Conservation (phyloP, 495 filamentous ascomycete genomes). For the Neurospora sp. region DNA sequence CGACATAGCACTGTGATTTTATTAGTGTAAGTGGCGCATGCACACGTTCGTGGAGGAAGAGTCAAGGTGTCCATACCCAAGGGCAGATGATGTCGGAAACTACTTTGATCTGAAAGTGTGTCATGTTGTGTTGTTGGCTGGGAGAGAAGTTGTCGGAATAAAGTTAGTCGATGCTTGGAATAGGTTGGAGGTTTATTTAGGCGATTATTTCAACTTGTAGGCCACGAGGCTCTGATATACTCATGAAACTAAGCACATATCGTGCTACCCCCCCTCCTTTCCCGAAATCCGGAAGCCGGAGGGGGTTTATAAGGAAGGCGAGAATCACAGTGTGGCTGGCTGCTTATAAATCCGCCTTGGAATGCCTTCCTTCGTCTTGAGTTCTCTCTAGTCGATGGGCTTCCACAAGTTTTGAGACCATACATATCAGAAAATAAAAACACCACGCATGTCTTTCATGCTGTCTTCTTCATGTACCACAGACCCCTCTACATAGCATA, state of each 20-base stretch:
- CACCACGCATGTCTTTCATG: background rate
- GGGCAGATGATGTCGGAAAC: constrained; percentile 74
- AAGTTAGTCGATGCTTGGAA: background rate
- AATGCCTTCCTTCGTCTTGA: background rate
- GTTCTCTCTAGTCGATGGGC: background rate
- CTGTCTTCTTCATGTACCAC: background rate
- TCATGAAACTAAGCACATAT: background rate
- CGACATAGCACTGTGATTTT: constrained; percentile 60
- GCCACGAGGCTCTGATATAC: background rate
- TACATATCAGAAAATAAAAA: background rate
- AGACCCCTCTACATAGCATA: background rate
- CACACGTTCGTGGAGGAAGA: background rate
- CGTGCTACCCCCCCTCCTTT: background rate
- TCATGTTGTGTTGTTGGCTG: constrained; percentile 41
- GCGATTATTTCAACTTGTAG: background rate
- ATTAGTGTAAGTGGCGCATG: background rate
- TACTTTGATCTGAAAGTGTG: constrained; percentile 65
- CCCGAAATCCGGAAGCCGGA: background rate
- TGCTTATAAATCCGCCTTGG: background rate
- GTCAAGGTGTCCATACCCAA: constrained; percentile 37
- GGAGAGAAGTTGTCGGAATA: background rate
- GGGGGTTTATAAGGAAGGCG: background rate
- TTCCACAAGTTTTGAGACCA: background rate
- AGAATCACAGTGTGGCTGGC: background rate
- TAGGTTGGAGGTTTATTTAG: background rate